Conservation (phyloP, 495 filamentous ascomycete species). For the Aspergillus sclerotioniger region DNA sequence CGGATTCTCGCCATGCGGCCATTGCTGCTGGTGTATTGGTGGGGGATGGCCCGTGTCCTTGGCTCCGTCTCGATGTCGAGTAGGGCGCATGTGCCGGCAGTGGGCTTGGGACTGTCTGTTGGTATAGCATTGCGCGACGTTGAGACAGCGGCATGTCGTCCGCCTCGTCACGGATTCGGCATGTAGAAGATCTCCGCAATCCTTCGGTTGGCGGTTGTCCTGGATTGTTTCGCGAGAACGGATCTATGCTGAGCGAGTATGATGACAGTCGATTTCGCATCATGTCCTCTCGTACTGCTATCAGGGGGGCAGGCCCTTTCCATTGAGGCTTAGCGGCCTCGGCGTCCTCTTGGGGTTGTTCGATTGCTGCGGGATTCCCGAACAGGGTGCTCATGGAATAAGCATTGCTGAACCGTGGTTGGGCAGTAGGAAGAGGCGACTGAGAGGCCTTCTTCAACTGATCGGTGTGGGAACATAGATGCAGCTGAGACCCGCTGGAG, state of each 20-base stretch:
- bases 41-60: slow-evolving; percentile 27
- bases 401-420: slow-evolving; percentile 8
- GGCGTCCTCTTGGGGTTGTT: slow-evolving; percentile 16
- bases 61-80: slow-evolving; percentile 19
- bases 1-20: slow-evolving; percentile 71
- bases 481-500: slow-evolving; percentile 14
- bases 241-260: slow-evolving; percentile 37
- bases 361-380: slow-evolving; percentile 1
- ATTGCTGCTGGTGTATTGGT: slow-evolving; percentile 58
- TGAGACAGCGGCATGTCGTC: slow-evolving; percentile 77
- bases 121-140: slow-evolving; percentile 54
- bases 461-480: slow-evolving; percentile 6
- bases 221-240: slow-evolving; percentile 32
- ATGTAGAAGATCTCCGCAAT: slow-evolving; percentile 10
- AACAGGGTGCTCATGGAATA: slow-evolving; percentile 2
- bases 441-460: slow-evolving; percentile 8
- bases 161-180: slow-evolving; percentile 35
- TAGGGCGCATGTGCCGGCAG: slow-evolving; percentile 18
- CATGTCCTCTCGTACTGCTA: slow-evolving; percentile 42
- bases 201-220: slow-evolving; percentile 21
- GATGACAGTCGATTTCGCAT: slow-evolving; percentile 40
- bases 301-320: slow-evolving; percentile 37
- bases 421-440: slow-evolving; percentile 12
- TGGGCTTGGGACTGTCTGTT: slow-evolving; percentile 25
- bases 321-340: slow-evolving; percentile 24